phyloP scores from a whole-genome alignment of 169 alveolate genomes.

The Cryptosporidium andersoni region DNA sequence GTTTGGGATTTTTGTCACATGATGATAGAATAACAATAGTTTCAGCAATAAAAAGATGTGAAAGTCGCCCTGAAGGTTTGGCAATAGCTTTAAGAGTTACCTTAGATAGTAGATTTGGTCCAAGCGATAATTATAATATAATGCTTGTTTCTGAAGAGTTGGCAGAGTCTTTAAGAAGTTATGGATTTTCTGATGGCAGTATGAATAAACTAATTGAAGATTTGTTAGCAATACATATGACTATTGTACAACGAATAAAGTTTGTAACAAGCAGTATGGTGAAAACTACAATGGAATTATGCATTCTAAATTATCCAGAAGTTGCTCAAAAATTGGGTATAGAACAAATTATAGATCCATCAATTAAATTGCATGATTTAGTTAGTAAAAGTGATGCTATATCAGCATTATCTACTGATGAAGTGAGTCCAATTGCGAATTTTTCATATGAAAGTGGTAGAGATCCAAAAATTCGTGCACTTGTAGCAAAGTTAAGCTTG shows the following conservation, averaged over 20 bases:
- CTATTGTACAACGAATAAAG: conserved; percentile 31
- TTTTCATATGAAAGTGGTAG: no score
- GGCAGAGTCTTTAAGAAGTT: conserved; percentile 40
- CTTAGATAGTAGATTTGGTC: conserved; percentile 65
- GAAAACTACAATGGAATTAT: conserved; percentile 52
- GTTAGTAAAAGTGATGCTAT: conserved; percentile 9
- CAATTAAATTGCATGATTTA: conserved; percentile 14
- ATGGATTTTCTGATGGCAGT: conserved; percentile 54
- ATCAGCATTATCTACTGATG: conserved; percentile 21
- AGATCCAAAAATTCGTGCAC: neutral
- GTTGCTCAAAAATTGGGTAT: conserved; percentile 60
- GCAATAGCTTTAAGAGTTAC: conserved; percentile 66
- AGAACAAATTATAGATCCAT: conserved; percentile 31
- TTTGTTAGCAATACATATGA: conserved; percentile 22
- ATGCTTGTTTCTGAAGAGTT: conserved; percentile 8
- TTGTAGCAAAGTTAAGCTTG: conserved; percentile 58
- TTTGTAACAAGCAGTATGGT: conserved; percentile 32
- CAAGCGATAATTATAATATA: conserved; percentile 32
- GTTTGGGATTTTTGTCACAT: conserved; percentile 53
- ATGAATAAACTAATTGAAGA: conserved; percentile 58
- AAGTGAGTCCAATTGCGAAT: neutral
- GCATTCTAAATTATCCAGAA: conserved; percentile 48
- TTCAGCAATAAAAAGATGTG: conserved; percentile 58
- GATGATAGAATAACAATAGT: conserved; percentile 66
- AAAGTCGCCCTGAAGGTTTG: conserved; percentile 57